phyloP scores from a whole-genome alignment of 805 yeast species.

The Schwanniomyces sp. region DNA sequence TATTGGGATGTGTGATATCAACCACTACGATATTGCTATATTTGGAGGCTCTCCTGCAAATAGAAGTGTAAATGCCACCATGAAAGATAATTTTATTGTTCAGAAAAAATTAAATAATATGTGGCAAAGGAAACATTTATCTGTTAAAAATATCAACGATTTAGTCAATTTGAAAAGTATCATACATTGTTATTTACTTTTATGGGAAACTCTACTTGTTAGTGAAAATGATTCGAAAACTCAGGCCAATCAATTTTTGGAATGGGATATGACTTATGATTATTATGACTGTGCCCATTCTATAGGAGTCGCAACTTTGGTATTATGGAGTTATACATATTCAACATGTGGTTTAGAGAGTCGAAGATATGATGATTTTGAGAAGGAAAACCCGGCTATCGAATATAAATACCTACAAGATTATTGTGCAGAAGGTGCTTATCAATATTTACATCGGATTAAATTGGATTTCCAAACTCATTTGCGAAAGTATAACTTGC shows the following conservation, averaged over 20 bases:
- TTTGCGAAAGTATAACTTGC: slow-evolving; percentile 23
- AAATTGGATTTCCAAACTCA: slow-evolving; percentile 31
- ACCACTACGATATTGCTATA: slow-evolving; percentile 76
- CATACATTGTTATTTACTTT: slow-evolving; percentile 37
- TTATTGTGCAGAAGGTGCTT: slow-evolving; percentile 36
- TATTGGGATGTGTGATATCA: slow-evolving; percentile 56
- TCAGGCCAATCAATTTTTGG: slow-evolving; percentile 11
- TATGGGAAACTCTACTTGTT: slow-evolving; percentile 38
- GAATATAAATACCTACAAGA: slow-evolving; percentile 24
- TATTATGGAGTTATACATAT: slow-evolving; percentile 40
- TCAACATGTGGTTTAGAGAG: slow-evolving; percentile 34
- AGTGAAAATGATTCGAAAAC: slow-evolving; percentile 18
- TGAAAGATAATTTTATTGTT: slow-evolving; percentile 33
- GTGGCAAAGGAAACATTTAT: slow-evolving; percentile 23
- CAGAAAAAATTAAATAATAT: slow-evolving; percentile 31
- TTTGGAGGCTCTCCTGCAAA: slow-evolving; percentile 82
- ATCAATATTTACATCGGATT: slow-evolving; percentile 33
- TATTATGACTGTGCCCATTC: slow-evolving; percentile 38
- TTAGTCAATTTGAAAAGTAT: slow-evolving; percentile 34
- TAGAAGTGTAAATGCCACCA: slow-evolving; percentile 48
- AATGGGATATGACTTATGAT: slow-evolving; percentile 35
- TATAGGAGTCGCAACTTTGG: slow-evolving; percentile 35
- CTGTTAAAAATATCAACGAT: slow-evolving; percentile 19
- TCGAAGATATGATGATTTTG: slow-evolving; percentile 17
- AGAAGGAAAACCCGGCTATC: slow-evolving; percentile 10